Base-by-base conservation (phyloP, 257 asterid species). In the Phtheirospermum japonicum region DNA sequence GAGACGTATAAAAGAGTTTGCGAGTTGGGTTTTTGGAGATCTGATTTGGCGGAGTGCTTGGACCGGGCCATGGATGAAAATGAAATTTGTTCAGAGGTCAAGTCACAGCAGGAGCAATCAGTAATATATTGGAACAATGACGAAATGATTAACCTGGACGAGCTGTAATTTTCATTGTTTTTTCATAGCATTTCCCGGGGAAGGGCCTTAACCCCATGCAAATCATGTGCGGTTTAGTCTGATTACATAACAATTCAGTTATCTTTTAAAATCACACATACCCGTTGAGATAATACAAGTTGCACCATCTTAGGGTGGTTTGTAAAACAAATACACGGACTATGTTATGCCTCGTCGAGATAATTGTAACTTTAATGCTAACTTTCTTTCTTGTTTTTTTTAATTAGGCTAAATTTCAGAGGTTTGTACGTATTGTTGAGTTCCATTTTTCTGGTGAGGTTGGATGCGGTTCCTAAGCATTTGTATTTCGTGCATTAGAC, bases 61-160 rank as follows among this genome's bases (percentile, higher is more conserved):
- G 95, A 79, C 36, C 71, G 63, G 71, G 85, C 81, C 58, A 62
- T 68, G 80, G 87, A 75, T 69, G 86, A 81, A 65, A 67, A 63
- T 40, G 75, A 59, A 66, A 39, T 62, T 28, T 48, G 67, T 66
- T 56, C 77, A 37, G 85, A 68, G 64, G 79, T 65, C 45, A 46
- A 50, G 58, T 23, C 65, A 2, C 68, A 68, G 23, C 69, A 75
- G 74, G 83, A 78, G 73, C 70, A 66, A 10, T 69, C 82, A 26
- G 72, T 70, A 34, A 71, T 86, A 50, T 65, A 51, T 71, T 83
- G 88, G 95, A 80, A 84, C 72, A 73, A 51, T 39, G 93, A 83
- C 37, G 94, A 86, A 12, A 77, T 80, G 65, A 83, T 88, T 65
- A 78, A 79, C 71, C 80, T 91, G 40, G 87, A 86, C n/a, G 89